Base-by-base conservation (phyloP, 805 yeast species). In the Yarrowia osloensis region DNA sequence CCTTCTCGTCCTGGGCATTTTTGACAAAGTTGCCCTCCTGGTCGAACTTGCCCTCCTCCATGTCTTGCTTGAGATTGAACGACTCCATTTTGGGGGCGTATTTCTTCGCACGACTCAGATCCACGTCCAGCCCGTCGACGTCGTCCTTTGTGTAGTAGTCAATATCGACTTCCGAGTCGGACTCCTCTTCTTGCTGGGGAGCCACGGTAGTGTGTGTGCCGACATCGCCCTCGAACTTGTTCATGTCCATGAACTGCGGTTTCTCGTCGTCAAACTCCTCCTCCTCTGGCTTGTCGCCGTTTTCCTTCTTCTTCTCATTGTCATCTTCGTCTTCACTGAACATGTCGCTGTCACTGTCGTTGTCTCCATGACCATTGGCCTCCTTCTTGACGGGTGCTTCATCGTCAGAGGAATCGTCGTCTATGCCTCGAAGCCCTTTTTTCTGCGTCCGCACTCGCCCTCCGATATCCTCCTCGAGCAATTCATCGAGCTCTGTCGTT, bases 31-130 rank as follows among this genome's bases (percentile, higher is more conserved):
- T 87, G 1, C 91, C 91, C 44, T 82, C 84, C 42, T 77, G 80
- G 70, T 88, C 91, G 72, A 87, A 86, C 2, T 74, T 74, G 1
- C 92, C 94, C 54, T 83, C 85, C 66, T 81, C 81, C 49, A 79
- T 75, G 71, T 89, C 94, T 21, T 83, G 79, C 26, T 81, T 75
- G 50, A 89, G 74, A 73, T 85, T 82, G 75, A 89, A 89, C 0
- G 89, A 84, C 68, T 89, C 93, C 2, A 89, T 68, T 68, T 82
- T 82, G 0, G 87, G 79, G 46, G 72, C 74, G 35, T 28, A 40
- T 13, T 40, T 39, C 54, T 52, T 31, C 28, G 46, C 54, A 57
- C 68, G 68, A 24, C 47, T 26, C 31, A 70, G 68, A 17, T 71
- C 72, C 7, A 65, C 69, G 33, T 71, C 73, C 6, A 67, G 68